phyloP scores from a whole-genome alignment of 192 early-diverging fungal genomes.

The Radiomyces spectabilis region DNA sequence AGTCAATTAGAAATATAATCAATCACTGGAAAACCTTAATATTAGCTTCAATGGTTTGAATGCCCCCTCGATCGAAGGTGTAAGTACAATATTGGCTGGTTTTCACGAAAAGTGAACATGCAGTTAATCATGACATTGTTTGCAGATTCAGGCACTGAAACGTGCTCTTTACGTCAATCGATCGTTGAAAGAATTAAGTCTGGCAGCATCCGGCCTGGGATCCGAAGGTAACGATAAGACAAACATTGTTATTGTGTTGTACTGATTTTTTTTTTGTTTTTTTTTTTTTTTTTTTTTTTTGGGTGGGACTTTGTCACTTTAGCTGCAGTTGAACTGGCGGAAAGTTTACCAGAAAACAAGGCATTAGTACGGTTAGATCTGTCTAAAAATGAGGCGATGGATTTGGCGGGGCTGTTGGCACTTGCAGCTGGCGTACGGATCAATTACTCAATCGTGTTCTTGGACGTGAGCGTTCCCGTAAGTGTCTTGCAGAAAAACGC shows the following conservation, averaged over 20 bases:
- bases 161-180: slow-evolving; percentile 40
- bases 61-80: slow-evolving; percentile 23
- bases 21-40: slow-evolving; percentile 33
- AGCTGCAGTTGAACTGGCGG: slow-evolving; percentile 72
- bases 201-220: slow-evolving; percentile 12
- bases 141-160: slow-evolving; percentile 27
- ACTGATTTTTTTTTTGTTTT: not conserved
- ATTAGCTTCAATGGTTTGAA: slow-evolving; percentile 32
- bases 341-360: slow-evolving; percentile 70
- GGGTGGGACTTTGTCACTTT: not conserved
- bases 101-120: too few species aligned
- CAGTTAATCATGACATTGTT: too few species aligned
- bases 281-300: not conserved
- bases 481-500: too few species aligned
- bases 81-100: too few species aligned
- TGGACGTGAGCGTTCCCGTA: slow-evolving; percentile 60
- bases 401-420: slow-evolving; percentile 75
- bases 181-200: slow-evolving; percentile 33
- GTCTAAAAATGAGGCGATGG: slow-evolving; percentile 65
- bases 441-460: slow-evolving; percentile 62
- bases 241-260: not conserved
- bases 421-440: slow-evolving; percentile 75
- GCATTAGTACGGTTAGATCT: slow-evolving; percentile 66
- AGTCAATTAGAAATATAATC: slow-evolving; percentile 38
- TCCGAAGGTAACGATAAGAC: slow-evolving; percentile 4